Base-by-base conservation (phyloP, 306 rosid species). In the Alnus glutinosa region DNA sequence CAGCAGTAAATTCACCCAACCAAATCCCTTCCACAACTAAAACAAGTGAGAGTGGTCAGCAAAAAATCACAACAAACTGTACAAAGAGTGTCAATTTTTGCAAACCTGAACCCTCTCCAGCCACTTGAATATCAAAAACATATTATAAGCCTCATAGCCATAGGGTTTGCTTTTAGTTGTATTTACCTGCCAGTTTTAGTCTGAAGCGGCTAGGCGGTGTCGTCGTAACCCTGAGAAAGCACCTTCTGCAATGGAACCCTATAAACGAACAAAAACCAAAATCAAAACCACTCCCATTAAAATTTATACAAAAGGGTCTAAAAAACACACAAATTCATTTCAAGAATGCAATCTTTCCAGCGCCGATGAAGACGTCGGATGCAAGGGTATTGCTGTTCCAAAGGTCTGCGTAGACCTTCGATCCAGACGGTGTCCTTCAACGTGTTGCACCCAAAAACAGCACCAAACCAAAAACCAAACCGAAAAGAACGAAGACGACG, bases 141-240 rank as follows among this genome's bases (percentile, higher is more conserved):
- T 13, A 66, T 37, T 37, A 15, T 15, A 16, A 37, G 46, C 44
- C 12, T 36, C 36, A 15, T 30, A 66, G 2, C 14, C 36, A 15
- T 30, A 66, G 2, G 28, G 28, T 15, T 66, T 15, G 23, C 9
- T 5, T 15, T 30, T 49, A 14, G 4, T 47, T 62, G 55, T 64
- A 47, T 4, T 73, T 75, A 88, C 95, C 98, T 88, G 87, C 98
- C 94, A 80, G 92, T 79, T 87, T 94, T 92, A 12, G 92, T 82
- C 78, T 94, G 97, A 80, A 94, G 88, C 1, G 96, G 82, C 98
- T 97, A 94, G 59, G 90, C 30, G 74, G 87, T 73, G 79, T 90
- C 97, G 55, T 94, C 97, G 55, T 81, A 94, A 71, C 96, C 98
- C 73, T 92, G 90, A 62, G 96, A 80, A 64, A 94, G 87, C 81